These are phyloP conservation scores for Ustilago vetiveriae DNA, from an alignment of 1,284 basidiomycete genomes.

Conservation along the genomic window DNA sequence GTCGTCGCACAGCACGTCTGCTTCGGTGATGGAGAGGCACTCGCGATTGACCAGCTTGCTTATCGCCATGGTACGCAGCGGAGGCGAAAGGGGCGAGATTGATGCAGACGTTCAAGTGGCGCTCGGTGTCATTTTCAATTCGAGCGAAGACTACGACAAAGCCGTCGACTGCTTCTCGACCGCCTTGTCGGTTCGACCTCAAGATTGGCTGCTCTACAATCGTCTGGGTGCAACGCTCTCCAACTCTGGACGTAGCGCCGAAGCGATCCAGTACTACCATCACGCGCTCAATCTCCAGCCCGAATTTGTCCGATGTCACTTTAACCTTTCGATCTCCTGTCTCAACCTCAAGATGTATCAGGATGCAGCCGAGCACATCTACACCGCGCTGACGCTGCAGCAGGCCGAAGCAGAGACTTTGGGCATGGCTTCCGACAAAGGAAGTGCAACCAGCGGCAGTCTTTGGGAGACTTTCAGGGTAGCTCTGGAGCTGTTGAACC, in stretches of 20 bases:
- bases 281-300: conserved; percentile 90
- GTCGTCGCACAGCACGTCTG: conserved; percentile 26
- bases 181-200: conserved; percentile 85
- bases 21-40: conserved; percentile 51
- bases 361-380: conserved; percentile 64
- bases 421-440: conserved; percentile 9
- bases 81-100: conserved; percentile 39
- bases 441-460: conserved; percentile 40
- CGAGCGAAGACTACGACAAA: conserved; percentile 85
- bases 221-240: conserved; percentile 95
- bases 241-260: conserved; percentile 80
- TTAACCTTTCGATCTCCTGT: conserved; percentile 62
- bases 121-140: conserved; percentile 90
- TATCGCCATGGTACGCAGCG: conserved; percentile 67
- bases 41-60: conserved; percentile 63
- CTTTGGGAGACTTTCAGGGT: conserved; percentile 66
- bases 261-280: conserved; percentile 89
- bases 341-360: conserved; percentile 65
- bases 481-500: conserved; percentile 60
- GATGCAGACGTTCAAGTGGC: conserved; percentile 95
- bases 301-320: conserved; percentile 79
- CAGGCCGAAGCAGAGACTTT: conserved; percentile 48
- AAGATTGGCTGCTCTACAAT: conserved; percentile 95
- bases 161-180: conserved; percentile 94
- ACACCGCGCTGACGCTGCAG: conserved; percentile 62